Conservation (phyloP, 83 land plant species). For the Isoetes engelmannii region DNA sequence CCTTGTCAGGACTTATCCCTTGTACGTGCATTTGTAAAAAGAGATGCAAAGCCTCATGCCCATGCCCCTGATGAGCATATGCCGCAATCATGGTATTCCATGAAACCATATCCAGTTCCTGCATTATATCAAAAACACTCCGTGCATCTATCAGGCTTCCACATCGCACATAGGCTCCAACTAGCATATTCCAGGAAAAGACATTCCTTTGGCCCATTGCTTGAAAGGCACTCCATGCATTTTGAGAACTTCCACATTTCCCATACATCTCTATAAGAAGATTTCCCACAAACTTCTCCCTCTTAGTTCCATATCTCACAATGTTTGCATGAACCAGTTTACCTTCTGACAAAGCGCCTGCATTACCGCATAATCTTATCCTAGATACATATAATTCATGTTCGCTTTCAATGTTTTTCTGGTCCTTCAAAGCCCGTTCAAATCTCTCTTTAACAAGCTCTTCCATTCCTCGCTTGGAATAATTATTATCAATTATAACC, state of each 20-base stretch:
- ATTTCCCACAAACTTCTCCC: not conserved
- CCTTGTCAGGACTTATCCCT: constrained; percentile 16
- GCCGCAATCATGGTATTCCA: constrained; percentile 31
- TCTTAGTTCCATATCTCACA: not conserved
- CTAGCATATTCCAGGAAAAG: constrained; percentile 17
- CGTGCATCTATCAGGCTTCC: constrained; percentile 4
- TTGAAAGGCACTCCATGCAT: constrained; percentile 11
- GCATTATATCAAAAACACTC: not conserved
- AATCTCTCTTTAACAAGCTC: no score
- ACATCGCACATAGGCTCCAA: constrained; percentile 8
- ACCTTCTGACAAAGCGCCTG: not conserved
- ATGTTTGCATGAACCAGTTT: constrained; percentile 11
- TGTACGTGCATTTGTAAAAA: constrained; percentile 25
- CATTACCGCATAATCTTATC: constrained; percentile 7
- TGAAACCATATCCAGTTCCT: constrained; percentile 16
- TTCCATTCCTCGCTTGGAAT: no score
- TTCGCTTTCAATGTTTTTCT: no score
- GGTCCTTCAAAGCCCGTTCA: no score
- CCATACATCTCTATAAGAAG: constrained; percentile 18
- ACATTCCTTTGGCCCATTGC: not conserved
- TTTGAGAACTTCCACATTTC: constrained; percentile 12
- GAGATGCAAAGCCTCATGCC: constrained; percentile 26
- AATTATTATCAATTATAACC: no score
- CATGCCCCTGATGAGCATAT: constrained; percentile 33
- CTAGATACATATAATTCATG: no score